Evolutionary conservation across 2,329 filamentous ascomycete species (phyloP).

Genomic region (Huntiella savannae): DNA sequence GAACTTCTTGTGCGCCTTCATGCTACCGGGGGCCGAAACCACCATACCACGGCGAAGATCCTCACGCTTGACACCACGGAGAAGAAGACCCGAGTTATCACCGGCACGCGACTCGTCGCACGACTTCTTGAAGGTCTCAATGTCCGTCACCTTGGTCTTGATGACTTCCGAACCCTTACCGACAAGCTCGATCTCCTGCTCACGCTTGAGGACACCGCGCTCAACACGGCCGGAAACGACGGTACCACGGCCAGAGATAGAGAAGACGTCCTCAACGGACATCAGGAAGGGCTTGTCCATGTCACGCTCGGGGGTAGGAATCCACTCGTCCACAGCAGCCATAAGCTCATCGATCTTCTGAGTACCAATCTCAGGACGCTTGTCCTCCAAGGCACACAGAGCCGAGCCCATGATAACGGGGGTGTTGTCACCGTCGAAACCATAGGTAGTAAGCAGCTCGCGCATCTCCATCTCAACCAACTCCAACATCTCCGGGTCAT

Average conservation of each 20-base stretch:
- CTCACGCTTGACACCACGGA: conserved; percentile 91
- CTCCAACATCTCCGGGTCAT: conserved; percentile 98
- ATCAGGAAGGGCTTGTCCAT: conserved; percentile 98
- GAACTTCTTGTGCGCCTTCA: conserved; percentile 82
- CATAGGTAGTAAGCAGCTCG: conserved; percentile 79
- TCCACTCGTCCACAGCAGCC: conserved; percentile 81
- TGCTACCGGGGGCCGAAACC: conserved; percentile 60
- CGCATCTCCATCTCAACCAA: conserved; percentile 99
- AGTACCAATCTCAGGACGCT: conserved; percentile 69
- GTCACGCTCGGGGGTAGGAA: conserved; percentile 84
- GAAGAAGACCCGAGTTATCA: conserved; percentile 93
- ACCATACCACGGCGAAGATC: conserved; percentile 93
- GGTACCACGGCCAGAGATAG: conserved; percentile 82
- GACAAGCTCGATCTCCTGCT: conserved; percentile 84
- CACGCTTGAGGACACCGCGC: conserved; percentile 84
- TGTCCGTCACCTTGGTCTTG: conserved; percentile 99
- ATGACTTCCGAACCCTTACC: conserved; percentile 66
- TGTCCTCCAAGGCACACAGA: conserved; percentile 78
- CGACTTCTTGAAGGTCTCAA: conserved; percentile 99
- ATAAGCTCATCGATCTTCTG: conserved; percentile 84
- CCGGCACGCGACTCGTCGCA: conserved; percentile 91
- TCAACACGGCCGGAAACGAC: conserved; percentile 94
- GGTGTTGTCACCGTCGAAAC: conserved; percentile 95
- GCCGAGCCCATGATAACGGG: conserved; percentile 95
- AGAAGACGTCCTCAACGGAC: conserved; percentile 89